Evolutionary conservation across 2,329 filamentous ascomycete species (phyloP).

Genomic region (Colletotrichum cuscutae): DNA sequence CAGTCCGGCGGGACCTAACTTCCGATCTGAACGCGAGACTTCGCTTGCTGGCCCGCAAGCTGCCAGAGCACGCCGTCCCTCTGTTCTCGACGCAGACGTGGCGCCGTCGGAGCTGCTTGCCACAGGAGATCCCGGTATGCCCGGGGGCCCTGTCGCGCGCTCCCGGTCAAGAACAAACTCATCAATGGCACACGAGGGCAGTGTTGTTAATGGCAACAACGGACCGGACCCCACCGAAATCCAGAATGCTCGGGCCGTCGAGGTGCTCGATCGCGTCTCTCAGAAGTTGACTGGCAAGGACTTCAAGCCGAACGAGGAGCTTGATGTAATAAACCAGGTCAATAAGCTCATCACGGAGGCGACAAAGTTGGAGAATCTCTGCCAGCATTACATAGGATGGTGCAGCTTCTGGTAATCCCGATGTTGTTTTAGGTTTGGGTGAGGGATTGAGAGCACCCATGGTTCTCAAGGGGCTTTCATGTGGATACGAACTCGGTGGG

Average conservation of each 20-base stretch:
- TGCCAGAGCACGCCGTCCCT: constrained; percentile 70
- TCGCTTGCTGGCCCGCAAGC: constrained; percentile 59
- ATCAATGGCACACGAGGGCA: constrained; percentile 52
- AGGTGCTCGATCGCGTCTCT: constrained; percentile 90
- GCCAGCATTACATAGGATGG: constrained; percentile 99
- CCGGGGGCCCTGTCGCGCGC: constrained; percentile 59
- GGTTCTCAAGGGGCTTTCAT: background rate
- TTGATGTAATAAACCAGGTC: constrained; percentile 88
- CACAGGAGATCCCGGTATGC: constrained; percentile 46
- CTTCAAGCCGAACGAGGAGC: constrained; percentile 86
- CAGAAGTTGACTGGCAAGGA: constrained; percentile 96
- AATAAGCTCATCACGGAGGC: constrained; percentile 95
- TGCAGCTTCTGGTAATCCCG: constrained; percentile 89
- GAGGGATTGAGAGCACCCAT: background rate
- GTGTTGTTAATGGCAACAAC: constrained; percentile 48
- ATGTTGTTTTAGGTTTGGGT: background rate
- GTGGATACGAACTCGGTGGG: background rate
- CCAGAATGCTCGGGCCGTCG: constrained; percentile 91
- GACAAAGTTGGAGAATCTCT: constrained; percentile 96
- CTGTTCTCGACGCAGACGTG: constrained; percentile 73
- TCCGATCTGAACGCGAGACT: constrained; percentile 69
- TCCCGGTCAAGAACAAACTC: constrained; percentile 70
- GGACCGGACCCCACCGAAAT: constrained; percentile 71
- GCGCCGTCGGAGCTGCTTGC: constrained; percentile 69
- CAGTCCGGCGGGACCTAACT: constrained; percentile 74